Base-by-base conservation (phyloP, 352 stramenopile species). In the Thraustotheca clavata region DNA sequence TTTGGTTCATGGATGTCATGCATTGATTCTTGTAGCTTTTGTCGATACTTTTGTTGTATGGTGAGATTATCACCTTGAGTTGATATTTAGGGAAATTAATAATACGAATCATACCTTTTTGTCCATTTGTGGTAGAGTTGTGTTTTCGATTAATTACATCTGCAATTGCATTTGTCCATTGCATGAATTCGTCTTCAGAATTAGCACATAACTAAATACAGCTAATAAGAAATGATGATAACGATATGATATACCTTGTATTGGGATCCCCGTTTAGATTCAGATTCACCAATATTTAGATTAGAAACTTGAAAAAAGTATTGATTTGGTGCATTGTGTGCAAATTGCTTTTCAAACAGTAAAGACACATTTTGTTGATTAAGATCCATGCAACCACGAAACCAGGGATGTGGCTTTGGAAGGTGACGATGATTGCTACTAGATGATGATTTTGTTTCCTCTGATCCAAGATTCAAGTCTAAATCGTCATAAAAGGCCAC, bases 291-390 rank as follows among this genome's bases (percentile, higher is more conserved):
- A 18, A 93, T 67, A 16, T 77, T 79, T 0, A 90, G 62, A 24
- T 79, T 91, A 16, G 84, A 91, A 0, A 90, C 82, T 66, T 93
- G 84, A 46, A 93, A 93, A 52, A 91, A 91, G 60, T 79, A 91
- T n/a, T 74, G 76, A 20, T 83, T 91, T 29, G 84, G 84, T 1
- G 84, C 81, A 48, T 87, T 89, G 29, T 79, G 76, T 2, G 82
- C 84, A 5, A 90, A 63, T 6, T 79, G 85, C 50, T 91, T 93
- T 63, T 91, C 84, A 36, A 93, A 91, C 8, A 93, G 60, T 20
- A 93, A 69, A 29, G 80, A 93, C 14, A 88, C 80, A 39, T 77
- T 89, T 48, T 87, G 71, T 49, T 79, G 70, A 35, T 90, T 90
- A 12, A 91, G 63, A 41, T 93, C 79, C 48, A 93, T 71, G 18